Percentiles rank a stretch among this genome's conserved stretches.
Evolutionary conservation across 2,329 filamentous ascomycete genomes (phyloP).

Genomic region (Aspergillus texensis): DNA sequence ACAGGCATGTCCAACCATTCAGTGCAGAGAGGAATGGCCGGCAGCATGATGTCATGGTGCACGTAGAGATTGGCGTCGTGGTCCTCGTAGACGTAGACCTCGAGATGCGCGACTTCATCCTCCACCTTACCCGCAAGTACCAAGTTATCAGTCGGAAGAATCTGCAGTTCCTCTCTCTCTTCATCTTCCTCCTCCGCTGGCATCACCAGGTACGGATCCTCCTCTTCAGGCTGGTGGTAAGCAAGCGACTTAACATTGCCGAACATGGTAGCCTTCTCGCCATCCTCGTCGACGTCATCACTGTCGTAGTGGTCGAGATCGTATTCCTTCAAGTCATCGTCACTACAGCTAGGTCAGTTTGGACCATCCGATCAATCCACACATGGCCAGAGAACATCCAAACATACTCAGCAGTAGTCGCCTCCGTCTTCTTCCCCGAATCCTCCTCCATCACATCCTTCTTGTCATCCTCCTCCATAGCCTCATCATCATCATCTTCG

Average conservation of each 20-base stretch:
- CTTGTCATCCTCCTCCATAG: constrained; percentile 29
- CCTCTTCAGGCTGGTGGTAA: constrained; percentile 91
- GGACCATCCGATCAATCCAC: constrained; percentile 8
- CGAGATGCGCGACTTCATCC: constrained; percentile 93
- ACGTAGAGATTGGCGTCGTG: constrained; percentile 95
- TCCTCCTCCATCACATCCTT: constrained; percentile 27
- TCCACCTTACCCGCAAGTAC: constrained; percentile 91
- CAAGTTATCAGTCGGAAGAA: constrained; percentile 89
- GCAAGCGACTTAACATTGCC: constrained; percentile 91
- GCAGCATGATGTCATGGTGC: constrained; percentile 99
- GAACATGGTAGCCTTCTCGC: constrained; percentile 84
- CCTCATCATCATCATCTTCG: constrained; percentile 44
- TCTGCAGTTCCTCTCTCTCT: constrained; percentile 90
- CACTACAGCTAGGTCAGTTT: constrained; percentile 33
- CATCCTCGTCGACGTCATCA: constrained; percentile 67
- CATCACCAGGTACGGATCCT: constrained; percentile 95
- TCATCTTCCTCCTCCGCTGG: constrained; percentile 79
- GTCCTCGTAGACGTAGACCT: constrained; percentile 98
- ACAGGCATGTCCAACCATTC: constrained; percentile 97
- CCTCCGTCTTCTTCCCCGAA: constrained; percentile 26
- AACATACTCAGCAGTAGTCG: constrained; percentile 12
- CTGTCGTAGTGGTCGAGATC: constrained; percentile 96
- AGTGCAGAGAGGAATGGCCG: constrained; percentile 89
- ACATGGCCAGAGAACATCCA: neutral
- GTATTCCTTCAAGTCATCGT: constrained; percentile 92